Evolutionary conservation across 2,329 filamentous ascomycete genomes (phyloP).

Genomic region (Fusarium mangiferae): DNA sequence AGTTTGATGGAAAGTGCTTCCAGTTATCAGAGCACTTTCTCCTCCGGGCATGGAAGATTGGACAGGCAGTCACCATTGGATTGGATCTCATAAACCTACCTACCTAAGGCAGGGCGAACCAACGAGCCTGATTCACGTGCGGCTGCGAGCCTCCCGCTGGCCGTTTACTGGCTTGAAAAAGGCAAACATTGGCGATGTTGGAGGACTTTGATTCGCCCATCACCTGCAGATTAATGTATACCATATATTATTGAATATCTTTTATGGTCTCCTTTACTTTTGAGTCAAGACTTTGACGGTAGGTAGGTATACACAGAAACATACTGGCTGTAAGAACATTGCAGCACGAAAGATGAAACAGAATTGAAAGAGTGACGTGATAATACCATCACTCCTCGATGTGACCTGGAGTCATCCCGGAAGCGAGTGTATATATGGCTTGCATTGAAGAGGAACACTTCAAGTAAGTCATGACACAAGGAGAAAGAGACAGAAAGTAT

Average conservation of each 20-base stretch:
- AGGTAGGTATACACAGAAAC: neutral
- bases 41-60: neutral
- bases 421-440: neutral
- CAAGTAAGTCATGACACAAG: neutral
- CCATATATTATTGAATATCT: neutral
- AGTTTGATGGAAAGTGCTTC: neutral
- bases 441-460: neutral
- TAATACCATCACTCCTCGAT: neutral
- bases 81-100: neutral
- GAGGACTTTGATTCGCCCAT: neutral
- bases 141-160: slow-evolving; percentile 7
- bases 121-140: slow-evolving; percentile 30
- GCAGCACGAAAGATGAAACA: neutral
- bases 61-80: neutral
- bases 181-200: neutral
- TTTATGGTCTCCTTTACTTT: neutral
- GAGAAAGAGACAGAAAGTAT: neutral
- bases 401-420: neutral
- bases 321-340: neutral
- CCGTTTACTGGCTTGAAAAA: neutral
- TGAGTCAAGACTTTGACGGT: neutral
- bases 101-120: slow-evolving; percentile 1
- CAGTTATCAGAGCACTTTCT: neutral
- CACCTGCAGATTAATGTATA: neutral
- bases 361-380: neutral